Evolutionary conservation across 768 basidiomycete species (phyloP).

Genomic region (Lenzites betulinus): DNA sequence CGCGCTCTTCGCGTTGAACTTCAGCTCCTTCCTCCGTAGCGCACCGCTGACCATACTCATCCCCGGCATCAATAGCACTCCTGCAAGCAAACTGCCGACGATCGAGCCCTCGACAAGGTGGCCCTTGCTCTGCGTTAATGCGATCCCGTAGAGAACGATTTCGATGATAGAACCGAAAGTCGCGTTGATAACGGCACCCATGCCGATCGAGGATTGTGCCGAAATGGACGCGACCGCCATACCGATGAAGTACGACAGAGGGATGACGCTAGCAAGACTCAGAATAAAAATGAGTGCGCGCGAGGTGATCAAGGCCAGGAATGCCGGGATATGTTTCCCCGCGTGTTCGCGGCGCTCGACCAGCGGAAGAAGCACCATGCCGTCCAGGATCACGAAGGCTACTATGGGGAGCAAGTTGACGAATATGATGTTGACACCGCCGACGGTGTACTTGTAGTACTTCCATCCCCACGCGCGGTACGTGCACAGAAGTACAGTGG

Average conservation of each 20-base stretch:
- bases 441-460: constrained; percentile 99
- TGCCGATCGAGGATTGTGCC: constrained; percentile 97
- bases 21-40: constrained; percentile 88
- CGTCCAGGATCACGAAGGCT: constrained; percentile 95
- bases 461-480: constrained; percentile 88
- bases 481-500: constrained; percentile 91
- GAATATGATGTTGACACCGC: constrained; percentile 98
- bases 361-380: constrained; percentile 73
- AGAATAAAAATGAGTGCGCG: constrained; percentile 82
- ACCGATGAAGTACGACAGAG: constrained; percentile 97
- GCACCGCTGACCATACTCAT: constrained; percentile 94
- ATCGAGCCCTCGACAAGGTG: constrained; percentile 96
- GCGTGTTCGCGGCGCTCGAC: constrained; percentile 61
- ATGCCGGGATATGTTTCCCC: constrained; percentile 57
- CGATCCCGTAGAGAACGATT: constrained; percentile 89
- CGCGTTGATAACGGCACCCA: constrained; percentile 99
- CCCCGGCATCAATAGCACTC: constrained; percentile 96
- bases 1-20: constrained; percentile 98
- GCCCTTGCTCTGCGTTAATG: constrained; percentile 88
- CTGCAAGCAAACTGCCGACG: constrained; percentile 92
- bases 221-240: constrained; percentile 99
- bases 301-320: constrained; percentile 71
- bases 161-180: constrained; percentile 99
- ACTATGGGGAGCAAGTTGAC: constrained; percentile 93
- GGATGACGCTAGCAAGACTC: constrained; percentile 89